Evolutionary conservation across 2,329 filamentous ascomycete species (phyloP).

Genomic region (Penicillium sp.): DNA sequence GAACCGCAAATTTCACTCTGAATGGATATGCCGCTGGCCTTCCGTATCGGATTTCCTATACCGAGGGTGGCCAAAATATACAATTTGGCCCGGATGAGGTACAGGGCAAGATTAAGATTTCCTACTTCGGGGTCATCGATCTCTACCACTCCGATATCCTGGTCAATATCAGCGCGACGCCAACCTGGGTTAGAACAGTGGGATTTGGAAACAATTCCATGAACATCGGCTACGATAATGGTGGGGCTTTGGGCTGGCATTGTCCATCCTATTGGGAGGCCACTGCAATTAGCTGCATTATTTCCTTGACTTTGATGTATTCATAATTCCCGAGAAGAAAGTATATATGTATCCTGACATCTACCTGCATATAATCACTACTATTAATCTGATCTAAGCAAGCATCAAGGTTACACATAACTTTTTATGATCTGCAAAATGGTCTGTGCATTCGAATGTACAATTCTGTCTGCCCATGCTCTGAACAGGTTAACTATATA

Average conservation of each 20-base stretch:
- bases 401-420: too few species aligned
- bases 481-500: too few species aligned
- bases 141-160: conserved; percentile 18
- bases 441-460: too few species aligned
- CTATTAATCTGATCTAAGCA: too few species aligned
- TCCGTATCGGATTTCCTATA: not conserved
- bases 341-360: not conserved
- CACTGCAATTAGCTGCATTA: not conserved
- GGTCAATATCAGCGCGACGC: conserved; percentile 3
- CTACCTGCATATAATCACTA: too few species aligned
- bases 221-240: conserved; percentile 7
- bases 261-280: not conserved
- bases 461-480: too few species aligned
- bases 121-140: conserved; percentile 12
- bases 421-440: too few species aligned
- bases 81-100: not conserved
- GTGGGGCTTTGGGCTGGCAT: not conserved
- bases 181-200: conserved; percentile 14
- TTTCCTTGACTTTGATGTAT: not conserved
- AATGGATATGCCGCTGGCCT: not conserved
- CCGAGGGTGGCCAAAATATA: not conserved
- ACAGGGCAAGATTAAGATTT: conserved; percentile 2
- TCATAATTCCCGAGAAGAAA: not conserved
- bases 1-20: not conserved
- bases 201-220: conserved; percentile 17